Evolutionary conservation across 83 land plant genomes (phyloP), one percentile per base, ranked within the genome.

Genomic region (Diphasiastrum complanatum): DNA sequence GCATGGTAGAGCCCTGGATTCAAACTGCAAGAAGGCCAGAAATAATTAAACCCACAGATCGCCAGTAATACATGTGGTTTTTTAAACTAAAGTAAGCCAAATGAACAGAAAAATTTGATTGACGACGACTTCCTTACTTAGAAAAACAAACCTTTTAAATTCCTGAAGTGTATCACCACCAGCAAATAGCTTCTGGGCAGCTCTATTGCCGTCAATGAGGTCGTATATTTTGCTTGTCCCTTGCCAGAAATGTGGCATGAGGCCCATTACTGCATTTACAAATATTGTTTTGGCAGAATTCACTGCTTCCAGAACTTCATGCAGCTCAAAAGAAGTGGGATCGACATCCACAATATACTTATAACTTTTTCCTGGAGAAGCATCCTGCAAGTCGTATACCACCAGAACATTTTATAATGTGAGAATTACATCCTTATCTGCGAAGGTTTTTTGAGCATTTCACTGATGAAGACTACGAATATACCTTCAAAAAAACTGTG

Each of bases 111-210:
- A 55, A n/a, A n/a, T n/a, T n/a, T n/a, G n/a, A n/a, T n/a, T n/a
- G n/a, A n/a, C n/a, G n/a, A n/a, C n/a, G n/a, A n/a, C n/a, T n/a
- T n/a, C n/a, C n/a, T n/a, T n/a, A n/a, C n/a, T n/a, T n/a, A n/a
- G n/a, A n/a, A n/a, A n/a, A n/a, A 47, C 51, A 14, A 51, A 78
- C 81, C 81, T 74, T 52, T 75, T 78, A 57, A 78, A 78, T n/a
- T 67, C 79, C 57, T 78, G 81, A 24, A 78, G 79, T 4, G 81
- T 78, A 35, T 78, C 81, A 37, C 81, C 81, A 22, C 81, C 81
- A 6, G 79, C 81, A 47, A 78, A 75, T 41, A 78, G 75, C 67
- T 78, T 78, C 51, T 75, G 79, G 1, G 81, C 81, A 22, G 69
- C 22, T 11, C 67, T 51, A 52, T 78, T 78, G 24, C 72, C 57